Evolutionary conservation across 441 rosid genomes (phyloP).

Genomic region (Populus trichocarpa): DNA sequence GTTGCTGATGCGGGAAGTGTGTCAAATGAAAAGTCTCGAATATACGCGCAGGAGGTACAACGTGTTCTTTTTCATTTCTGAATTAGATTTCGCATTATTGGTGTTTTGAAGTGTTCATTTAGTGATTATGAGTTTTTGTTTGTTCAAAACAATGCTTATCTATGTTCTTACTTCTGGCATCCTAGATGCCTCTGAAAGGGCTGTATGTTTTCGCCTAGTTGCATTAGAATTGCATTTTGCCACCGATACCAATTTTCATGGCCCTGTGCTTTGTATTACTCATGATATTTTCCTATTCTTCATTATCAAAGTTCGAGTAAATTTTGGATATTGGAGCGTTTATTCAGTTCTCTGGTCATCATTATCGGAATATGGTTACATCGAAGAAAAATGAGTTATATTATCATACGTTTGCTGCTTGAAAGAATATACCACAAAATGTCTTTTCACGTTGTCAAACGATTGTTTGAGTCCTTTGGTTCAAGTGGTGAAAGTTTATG

Average conservation of each 20-base stretch:
- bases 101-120: neutral
- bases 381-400: neutral
- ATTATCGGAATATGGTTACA: neutral
- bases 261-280: neutral
- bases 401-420: neutral
- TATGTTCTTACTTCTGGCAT: neutral
- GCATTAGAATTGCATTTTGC: neutral
- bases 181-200: neutral
- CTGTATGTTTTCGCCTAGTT: neutral
- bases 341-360: neutral
- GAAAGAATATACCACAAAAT: neutral
- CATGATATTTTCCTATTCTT: neutral
- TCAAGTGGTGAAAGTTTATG: neutral
- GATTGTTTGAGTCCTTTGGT: neutral
- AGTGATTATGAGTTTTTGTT: neutral
- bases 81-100: neutral
- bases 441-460: neutral
- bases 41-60: conserved; percentile 60
- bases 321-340: neutral
- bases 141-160: neutral
- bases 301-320: neutral
- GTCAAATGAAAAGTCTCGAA: conserved; percentile 38
- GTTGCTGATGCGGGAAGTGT: conserved; percentile 34
- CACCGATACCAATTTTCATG: neutral
- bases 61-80: neutral